A percentile compares a stretch with the other conserved stretches of the same genome.
These are phyloP conservation scores for Fistulinella cinereoalba DNA, from an alignment of 1,284 basidiomycete species.

Conservation along the genomic window DNA sequence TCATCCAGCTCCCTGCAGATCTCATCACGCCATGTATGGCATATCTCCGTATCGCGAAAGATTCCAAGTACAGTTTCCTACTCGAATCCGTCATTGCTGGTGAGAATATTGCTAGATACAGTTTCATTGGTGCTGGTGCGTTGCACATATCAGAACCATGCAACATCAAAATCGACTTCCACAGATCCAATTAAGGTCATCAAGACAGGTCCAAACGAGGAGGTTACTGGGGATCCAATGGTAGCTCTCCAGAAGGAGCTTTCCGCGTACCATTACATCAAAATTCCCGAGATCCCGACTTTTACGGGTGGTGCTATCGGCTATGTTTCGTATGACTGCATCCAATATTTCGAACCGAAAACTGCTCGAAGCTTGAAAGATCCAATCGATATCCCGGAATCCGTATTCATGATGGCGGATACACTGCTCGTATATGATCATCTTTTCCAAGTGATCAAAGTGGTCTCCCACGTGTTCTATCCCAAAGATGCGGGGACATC, in stretches of 20 bases:
- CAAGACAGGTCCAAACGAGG: conserved; percentile 84
- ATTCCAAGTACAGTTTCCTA: conserved; percentile 90
- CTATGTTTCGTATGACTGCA: conserved; percentile 95
- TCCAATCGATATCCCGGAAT: conserved; percentile 84
- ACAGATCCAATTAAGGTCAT: conserved; percentile 91
- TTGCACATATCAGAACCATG: conserved; percentile 12
- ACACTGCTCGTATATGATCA: conserved; percentile 97
- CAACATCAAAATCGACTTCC: background rate
- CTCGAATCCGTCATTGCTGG: conserved; percentile 91
- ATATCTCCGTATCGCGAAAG: conserved; percentile 90
- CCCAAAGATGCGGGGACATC: conserved; percentile 61
- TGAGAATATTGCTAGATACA: conserved; percentile 90
- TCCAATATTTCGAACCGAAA: conserved; percentile 96
- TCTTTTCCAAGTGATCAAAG: conserved; percentile 91
- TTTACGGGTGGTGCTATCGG: conserved; percentile 99
- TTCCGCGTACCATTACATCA: conserved; percentile 83
- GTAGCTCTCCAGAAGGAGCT: conserved; percentile 84
- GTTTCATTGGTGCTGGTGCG: conserved; percentile 92
- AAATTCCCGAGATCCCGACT: conserved; percentile 87
- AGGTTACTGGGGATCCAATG: conserved; percentile 87
- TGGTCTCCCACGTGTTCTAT: conserved; percentile 93
- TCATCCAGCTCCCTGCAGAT: conserved; percentile 91
- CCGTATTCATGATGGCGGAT: conserved; percentile 96
- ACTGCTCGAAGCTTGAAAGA: conserved; percentile 75
- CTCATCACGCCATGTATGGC: conserved; percentile 97